phyloP scores from a whole-genome alignment of 352 stramenopile species.

The Phytophthora pinifolia region DNA sequence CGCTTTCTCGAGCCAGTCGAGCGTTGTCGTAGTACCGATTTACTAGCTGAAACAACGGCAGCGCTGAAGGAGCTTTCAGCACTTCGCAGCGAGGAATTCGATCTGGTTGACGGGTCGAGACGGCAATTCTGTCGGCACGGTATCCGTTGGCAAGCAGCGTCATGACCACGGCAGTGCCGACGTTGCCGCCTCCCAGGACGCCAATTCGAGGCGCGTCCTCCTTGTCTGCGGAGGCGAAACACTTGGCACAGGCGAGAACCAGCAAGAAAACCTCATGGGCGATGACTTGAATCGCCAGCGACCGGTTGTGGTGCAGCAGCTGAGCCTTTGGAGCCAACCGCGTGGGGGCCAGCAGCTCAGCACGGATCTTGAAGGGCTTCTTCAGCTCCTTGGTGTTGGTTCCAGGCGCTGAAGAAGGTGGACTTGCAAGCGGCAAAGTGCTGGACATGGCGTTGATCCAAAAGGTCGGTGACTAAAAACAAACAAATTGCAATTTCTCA shows the following conservation, averaged over 20 bases:
- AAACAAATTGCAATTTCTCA: no score
- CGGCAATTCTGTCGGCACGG: slow-evolving; percentile 29
- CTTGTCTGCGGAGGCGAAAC: slow-evolving; percentile 16
- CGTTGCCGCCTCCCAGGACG: slow-evolving; percentile 53
- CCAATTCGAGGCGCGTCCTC: slow-evolving; percentile 36
- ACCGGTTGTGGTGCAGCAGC: slow-evolving; percentile 32
- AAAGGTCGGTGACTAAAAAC: no score
- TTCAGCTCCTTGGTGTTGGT: slow-evolving; percentile 16
- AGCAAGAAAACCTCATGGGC: slow-evolving; percentile 46
- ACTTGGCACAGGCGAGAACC: slow-evolving; percentile 33
- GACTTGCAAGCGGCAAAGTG: background rate
- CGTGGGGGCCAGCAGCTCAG: slow-evolving; percentile 38
- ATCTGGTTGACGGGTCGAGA: slow-evolving; percentile 68
- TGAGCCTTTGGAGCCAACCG: slow-evolving; percentile 40
- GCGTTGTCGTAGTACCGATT: slow-evolving; percentile 61
- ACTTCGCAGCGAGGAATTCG: slow-evolving; percentile 40
- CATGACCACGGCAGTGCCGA: slow-evolving; percentile 53
- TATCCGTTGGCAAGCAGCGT: slow-evolving; percentile 48
- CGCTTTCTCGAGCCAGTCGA: slow-evolving; percentile 46
- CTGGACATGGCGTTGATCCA: slow-evolving; percentile 2
- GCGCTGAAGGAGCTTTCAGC: slow-evolving; percentile 21
- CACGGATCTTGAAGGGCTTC: slow-evolving; percentile 42
- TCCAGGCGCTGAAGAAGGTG: background rate
- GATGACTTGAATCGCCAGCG: slow-evolving; percentile 35
- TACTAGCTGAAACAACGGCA: slow-evolving; percentile 40